These are phyloP conservation scores for Cyclotella choctawhatcheeana DNA, from an alignment of 108 stramenopile species.

Conservation along the genomic window DNA sequence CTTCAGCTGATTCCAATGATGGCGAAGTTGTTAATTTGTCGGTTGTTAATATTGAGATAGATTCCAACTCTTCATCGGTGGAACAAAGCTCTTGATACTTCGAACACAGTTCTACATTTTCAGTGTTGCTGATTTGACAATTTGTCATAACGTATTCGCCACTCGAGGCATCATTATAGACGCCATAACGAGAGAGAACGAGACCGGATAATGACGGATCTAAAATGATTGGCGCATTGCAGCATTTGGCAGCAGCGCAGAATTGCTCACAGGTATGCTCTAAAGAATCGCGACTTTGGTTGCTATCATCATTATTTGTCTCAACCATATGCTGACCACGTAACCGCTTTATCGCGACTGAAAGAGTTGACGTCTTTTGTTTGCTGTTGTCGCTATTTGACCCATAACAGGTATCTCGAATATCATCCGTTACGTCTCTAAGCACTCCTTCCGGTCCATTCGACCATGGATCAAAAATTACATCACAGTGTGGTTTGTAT, in stretches of 20 bases:
- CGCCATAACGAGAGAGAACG: constrained; percentile 19
- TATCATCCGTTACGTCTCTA: neutral
- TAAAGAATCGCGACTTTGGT: neutral
- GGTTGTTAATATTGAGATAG: too few species aligned
- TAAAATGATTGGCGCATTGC: neutral
- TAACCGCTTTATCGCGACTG: neutral
- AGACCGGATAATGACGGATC: constrained; percentile 17
- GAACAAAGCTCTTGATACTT: constrained; percentile 20
- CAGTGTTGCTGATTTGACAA: constrained; percentile 5
- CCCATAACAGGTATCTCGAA: constrained; percentile 9
- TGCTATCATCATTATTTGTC: neutral
- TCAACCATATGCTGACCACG: neutral
- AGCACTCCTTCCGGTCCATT: constrained; percentile 35
- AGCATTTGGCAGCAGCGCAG: constrained; percentile 29
- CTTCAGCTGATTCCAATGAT: neutral
- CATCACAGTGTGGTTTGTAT: constrained; percentile 38
- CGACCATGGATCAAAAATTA: constrained; percentile 31
- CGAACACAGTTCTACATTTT: constrained; percentile 15
- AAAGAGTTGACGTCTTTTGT: neutral
- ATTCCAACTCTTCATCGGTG: neutral
- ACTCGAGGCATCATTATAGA: constrained; percentile 22
- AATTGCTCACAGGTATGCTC: neutral
- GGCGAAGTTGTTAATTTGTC: neutral
- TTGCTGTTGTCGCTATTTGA: neutral
- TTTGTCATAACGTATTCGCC: constrained; percentile 31